Conservation (phyloP, 139 green algal species). For the Pleodorina starrii region DNA sequence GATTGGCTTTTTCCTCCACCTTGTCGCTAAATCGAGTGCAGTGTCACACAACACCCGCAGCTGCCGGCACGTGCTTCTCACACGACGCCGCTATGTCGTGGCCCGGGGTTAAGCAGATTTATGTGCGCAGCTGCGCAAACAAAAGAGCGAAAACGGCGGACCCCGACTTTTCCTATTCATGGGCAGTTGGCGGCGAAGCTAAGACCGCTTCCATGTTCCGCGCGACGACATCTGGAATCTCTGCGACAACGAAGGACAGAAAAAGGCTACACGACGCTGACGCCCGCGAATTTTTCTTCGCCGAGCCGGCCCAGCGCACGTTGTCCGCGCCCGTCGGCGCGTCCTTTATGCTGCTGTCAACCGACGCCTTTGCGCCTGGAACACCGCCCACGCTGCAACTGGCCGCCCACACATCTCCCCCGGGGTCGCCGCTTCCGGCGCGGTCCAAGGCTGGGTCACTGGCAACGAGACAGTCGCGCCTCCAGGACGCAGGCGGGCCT, state of each 20-base stretch:
- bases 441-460: too few species aligned
- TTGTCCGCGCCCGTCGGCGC: not conserved
- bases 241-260: not conserved
- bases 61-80: not conserved
- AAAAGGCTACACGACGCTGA: not conserved
- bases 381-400: constrained; percentile 2
- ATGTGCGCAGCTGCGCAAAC: not conserved
- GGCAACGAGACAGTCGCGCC: too few species aligned
- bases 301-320: not conserved
- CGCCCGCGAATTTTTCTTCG: not conserved
- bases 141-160: not conserved
- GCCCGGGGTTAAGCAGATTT: not conserved
- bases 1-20: too few species aligned
- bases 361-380: not conserved
- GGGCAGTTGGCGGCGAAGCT: not conserved
- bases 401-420: not conserved
- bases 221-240: not conserved
- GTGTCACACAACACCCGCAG: not conserved
- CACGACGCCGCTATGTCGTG: constrained; percentile 4
- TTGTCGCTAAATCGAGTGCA: not conserved
- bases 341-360: not conserved
- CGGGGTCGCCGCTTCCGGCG: not conserved
- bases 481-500: too few species aligned
- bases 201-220: not conserved
- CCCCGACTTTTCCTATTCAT: not conserved